These are phyloP conservation scores for Cladosporium sphaerospermum DNA, from an alignment of 2,329 filamentous ascomycete genomes.

Conservation along the genomic window DNA sequence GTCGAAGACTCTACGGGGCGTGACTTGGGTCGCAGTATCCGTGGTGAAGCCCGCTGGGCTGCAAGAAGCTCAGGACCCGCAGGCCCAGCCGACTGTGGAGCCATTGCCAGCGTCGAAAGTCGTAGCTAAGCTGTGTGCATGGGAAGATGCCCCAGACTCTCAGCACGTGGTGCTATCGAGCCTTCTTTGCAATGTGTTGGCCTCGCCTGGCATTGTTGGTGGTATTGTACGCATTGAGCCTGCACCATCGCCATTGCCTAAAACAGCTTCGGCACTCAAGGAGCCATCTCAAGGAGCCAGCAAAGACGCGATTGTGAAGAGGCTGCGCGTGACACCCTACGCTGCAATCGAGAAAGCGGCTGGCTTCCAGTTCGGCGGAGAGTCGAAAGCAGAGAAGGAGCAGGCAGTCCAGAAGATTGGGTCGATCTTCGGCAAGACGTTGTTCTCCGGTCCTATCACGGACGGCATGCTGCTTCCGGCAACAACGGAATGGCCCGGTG, in stretches of 20 bases:
- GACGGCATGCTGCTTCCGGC: conserved; percentile 74
- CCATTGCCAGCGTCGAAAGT: conserved; percentile 59
- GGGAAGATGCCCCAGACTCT: conserved; percentile 81
- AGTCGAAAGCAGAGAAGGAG: conserved; percentile 76
- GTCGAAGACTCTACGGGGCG: conserved; percentile 65
- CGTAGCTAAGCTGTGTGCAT: conserved; percentile 67
- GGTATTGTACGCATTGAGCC: conserved; percentile 83
- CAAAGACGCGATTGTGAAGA: conserved; percentile 49
- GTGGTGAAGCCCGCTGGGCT: conserved; percentile 77
- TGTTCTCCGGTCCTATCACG: conserved; percentile 79
- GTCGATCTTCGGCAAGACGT: conserved; percentile 61
- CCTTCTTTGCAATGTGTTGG: conserved; percentile 66
- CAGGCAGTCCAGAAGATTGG: conserved; percentile 67
- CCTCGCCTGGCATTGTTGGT: conserved; percentile 67
- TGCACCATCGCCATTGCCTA: conserved; percentile 65
- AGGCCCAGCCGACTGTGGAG: conserved; percentile 58
- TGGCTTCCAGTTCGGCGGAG: conserved; percentile 78
- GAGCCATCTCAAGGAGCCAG: conserved; percentile 30
- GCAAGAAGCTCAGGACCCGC: conserved; percentile 63
- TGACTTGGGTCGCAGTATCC: conserved; percentile 75
- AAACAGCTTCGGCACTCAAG: conserved; percentile 47
- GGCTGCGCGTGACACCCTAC: conserved; percentile 78
- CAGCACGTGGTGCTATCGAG: conserved; percentile 75
- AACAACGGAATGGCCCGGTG: conserved; percentile 70
- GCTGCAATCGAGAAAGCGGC: conserved; percentile 48